Conservation (phyloP, 1,284 basidiomycete genomes). For the Heterobasidion irregulare region DNA sequence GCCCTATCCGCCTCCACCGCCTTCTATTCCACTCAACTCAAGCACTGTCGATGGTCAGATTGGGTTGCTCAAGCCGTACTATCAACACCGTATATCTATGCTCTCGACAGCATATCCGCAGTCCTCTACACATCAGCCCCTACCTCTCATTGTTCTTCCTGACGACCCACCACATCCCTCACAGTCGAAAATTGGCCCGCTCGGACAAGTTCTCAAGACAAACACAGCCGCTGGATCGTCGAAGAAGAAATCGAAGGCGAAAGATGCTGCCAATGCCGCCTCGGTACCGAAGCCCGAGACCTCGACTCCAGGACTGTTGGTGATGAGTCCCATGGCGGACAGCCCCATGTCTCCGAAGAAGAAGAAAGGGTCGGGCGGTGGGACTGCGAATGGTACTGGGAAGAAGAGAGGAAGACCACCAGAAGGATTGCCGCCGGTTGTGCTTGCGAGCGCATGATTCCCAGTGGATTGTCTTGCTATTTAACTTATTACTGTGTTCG, state of each 20-base stretch:
- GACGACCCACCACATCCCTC: conserved; percentile 53
- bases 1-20: conserved; percentile 81
- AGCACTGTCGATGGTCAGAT: conserved; percentile 70
- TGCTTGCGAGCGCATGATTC: conserved; percentile 42
- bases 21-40: conserved; percentile 65
- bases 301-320: background rate
- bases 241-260: conserved; percentile 30
- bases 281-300: no score
- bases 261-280: conserved; percentile 17
- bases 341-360: conserved; percentile 17
- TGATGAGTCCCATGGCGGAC: background rate
- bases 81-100: conserved; percentile 42
- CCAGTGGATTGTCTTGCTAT: background rate
- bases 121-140: background rate
- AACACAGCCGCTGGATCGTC: conserved; percentile 20
- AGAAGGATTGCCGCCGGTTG: conserved; percentile 35
- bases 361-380: conserved; percentile 26
- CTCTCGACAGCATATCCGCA: background rate
- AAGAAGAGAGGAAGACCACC: conserved; percentile 21
- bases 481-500: background rate
- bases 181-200: conserved; percentile 65
- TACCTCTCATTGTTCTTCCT: conserved; percentile 28
- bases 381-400: conserved; percentile 21
- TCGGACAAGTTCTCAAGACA: conserved; percentile 55
- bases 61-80: conserved; percentile 78